Evolutionary conservation across 139 green algal species (phyloP).

Genomic region (Coccomyxa sp.): DNA sequence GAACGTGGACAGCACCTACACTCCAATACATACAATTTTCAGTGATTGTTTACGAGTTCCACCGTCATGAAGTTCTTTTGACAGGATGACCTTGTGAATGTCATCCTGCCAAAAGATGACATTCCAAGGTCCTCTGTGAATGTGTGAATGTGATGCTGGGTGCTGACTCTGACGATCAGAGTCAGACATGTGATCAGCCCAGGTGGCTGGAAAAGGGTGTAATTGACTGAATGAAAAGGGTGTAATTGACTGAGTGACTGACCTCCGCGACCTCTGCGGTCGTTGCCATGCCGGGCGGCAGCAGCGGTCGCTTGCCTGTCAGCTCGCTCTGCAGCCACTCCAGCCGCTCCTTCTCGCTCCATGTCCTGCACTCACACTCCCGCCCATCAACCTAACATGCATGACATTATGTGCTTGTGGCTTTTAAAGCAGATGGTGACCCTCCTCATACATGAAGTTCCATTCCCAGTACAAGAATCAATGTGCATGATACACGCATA

Average conservation of each 20-base stretch:
- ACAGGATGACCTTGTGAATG: too few species aligned
- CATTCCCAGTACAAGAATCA: too few species aligned
- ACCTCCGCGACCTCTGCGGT: conserved; percentile 49
- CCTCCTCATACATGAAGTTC: too few species aligned
- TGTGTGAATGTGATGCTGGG: too few species aligned
- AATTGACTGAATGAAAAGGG: too few species aligned
- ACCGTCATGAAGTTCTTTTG: not conserved
- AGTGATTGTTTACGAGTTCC: too few species aligned
- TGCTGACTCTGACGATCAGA: too few species aligned
- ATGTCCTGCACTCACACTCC: conserved; percentile 25
- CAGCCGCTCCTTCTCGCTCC: conserved; percentile 60
- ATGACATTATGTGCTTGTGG: not conserved
- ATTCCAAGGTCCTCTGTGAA: conserved; percentile 46
- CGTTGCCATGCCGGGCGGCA: conserved; percentile 32
- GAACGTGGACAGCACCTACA: conserved; percentile 48
- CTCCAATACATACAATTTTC: too few species aligned
- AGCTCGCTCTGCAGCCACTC: conserved; percentile 69
- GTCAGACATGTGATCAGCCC: too few species aligned
- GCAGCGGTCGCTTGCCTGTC: conserved; percentile 58
- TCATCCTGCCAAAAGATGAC: not conserved
- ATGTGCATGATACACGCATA: too few species aligned
- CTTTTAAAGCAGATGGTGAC: not conserved
- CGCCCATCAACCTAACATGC: not conserved
- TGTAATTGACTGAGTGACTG: too few species aligned
- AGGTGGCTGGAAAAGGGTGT: too few species aligned